Base-by-base conservation (phyloP, 2,329 filamentous ascomycete genomes). In the Ceratocystis alfenasii region DNA sequence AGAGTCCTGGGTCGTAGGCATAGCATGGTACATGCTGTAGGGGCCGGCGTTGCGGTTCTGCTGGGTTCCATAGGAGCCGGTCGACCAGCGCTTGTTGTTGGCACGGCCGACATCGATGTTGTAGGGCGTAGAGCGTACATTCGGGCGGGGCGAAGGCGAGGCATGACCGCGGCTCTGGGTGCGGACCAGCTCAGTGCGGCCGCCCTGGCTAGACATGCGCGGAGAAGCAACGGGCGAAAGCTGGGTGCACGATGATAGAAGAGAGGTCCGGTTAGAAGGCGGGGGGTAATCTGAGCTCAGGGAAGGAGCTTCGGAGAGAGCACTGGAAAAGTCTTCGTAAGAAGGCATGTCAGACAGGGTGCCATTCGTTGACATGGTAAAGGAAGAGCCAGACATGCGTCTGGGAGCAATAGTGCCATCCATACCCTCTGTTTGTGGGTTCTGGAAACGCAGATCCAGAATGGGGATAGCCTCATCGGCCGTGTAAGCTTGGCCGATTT, bases 141-240 rank as follows among this genome's bases (percentile, higher is more conserved):
- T 84, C 41, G 84, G 85, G 57, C 87, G 81, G 25, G 88, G 87
- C 41, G 87, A 88, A 46, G 87, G 87, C 59, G 87, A 89, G 12
- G 86, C 86, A 50, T 87, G 82, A 25, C 87, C 85, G 64, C 87
- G 83, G 74, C 86, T 89, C 69, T 83, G 84, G 60, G 79, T 81
- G 73, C 85, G 78, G 59, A 85, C 84, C 69, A 82, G 80, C 68
- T 87, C 84, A 15, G 82, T 81, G 41, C 84, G 80, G 70, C 79
- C 36, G 8, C 10, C 78, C 70, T 85, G 83, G 8, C 82, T 78
- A 64, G 84, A 80, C 81, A 87, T 81, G 65, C 83, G 80, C 48
- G 88, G 88, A 25, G 88, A 90, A 4, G 85, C 83, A 22, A 89
- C 84, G 2, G 88, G 87, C 1, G 87, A 90, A 33, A 90, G 76